These are phyloP conservation scores for Aspergillus thermomutatus DNA, from an alignment of 2,329 filamentous ascomycete genomes.

Conservation along the genomic window DNA sequence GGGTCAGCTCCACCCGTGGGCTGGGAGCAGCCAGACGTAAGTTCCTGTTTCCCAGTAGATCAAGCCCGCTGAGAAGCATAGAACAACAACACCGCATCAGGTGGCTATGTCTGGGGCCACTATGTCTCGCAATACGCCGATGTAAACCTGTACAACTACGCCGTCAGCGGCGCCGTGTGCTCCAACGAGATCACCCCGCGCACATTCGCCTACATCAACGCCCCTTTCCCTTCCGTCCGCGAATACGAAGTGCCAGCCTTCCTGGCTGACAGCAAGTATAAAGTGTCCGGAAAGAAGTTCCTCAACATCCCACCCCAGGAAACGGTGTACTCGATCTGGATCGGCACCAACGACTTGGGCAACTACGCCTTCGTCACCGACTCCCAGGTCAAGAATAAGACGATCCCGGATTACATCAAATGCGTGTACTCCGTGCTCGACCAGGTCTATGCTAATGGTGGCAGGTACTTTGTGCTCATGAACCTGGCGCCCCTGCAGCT, in stretches of 20 bases:
- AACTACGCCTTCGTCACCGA: constrained; percentile 63
- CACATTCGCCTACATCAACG: constrained; percentile 49
- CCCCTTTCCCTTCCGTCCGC: constrained; percentile 59
- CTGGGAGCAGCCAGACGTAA: constrained; percentile 47
- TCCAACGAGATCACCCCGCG: constrained; percentile 65
- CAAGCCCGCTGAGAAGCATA: constrained; percentile 5
- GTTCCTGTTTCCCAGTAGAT: not conserved
- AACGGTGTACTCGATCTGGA: constrained; percentile 74
- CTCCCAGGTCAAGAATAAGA: constrained; percentile 56
- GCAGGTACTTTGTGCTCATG: constrained; percentile 67
- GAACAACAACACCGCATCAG: constrained; percentile 56
- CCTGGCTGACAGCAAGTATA: constrained; percentile 25
- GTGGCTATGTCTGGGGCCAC: constrained; percentile 67
- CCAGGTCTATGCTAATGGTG: constrained; percentile 62
- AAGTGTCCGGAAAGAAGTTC: constrained; percentile 20
- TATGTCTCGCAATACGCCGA: constrained; percentile 61
- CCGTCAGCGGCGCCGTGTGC: constrained; percentile 69
- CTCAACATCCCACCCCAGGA: constrained; percentile 50
- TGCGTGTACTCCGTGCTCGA: constrained; percentile 66
- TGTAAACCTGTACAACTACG: constrained; percentile 59
- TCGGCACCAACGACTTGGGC: constrained; percentile 77
- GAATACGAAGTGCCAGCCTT: constrained; percentile 57
- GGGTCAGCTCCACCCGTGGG: constrained; percentile 63
- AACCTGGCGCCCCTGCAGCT: constrained; percentile 66
- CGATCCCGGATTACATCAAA: constrained; percentile 62